These are phyloP conservation scores for Lentinula guzmanii DNA, from an alignment of 768 basidiomycete species.

Conservation along the genomic window DNA sequence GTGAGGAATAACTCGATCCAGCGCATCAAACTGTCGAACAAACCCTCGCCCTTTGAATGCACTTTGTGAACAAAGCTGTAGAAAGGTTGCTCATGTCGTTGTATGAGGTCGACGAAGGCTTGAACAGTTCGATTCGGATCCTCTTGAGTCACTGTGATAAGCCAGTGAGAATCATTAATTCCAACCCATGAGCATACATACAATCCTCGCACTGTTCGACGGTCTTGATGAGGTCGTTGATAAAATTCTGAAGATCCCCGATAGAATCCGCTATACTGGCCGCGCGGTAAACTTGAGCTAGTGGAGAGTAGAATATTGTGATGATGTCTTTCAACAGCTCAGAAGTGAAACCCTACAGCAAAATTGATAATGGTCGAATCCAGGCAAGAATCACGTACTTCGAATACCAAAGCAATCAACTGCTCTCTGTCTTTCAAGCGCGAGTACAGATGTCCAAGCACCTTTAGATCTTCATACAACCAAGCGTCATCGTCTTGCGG, in stretches of 20 bases:
- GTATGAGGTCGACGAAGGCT: constrained; percentile 87
- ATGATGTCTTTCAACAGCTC: constrained; percentile 97
- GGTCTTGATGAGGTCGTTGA: constrained; percentile 92
- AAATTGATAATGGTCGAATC: background rate
- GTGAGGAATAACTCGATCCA: constrained; percentile 97
- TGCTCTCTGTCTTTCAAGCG: constrained; percentile 85
- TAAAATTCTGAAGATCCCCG: constrained; percentile 85
- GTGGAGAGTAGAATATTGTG: constrained; percentile 95
- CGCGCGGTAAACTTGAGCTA: constrained; percentile 96
- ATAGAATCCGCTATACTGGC: constrained; percentile 96
- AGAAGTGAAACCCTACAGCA: constrained; percentile 77
- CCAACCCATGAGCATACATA: constrained; percentile 31
- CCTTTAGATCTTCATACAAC: constrained; percentile 87
- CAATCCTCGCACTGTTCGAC: constrained; percentile 89
- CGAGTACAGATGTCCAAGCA: constrained; percentile 75
- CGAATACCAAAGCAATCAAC: constrained; percentile 89
- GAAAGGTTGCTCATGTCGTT: constrained; percentile 92
- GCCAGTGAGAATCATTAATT: background rate
- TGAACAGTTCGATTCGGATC: constrained; percentile 86
- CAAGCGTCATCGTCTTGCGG: constrained; percentile 94
- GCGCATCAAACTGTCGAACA: constrained; percentile 91
- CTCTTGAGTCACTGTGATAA: constrained; percentile 61
- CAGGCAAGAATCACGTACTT: constrained; percentile 43
- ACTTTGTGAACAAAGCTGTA: constrained; percentile 98
- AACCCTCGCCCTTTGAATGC: constrained; percentile 89